Percentiles rank a stretch among this genome's conserved stretches.
Conservation (phyloP, 2,329 filamentous ascomycete species). For the Aspergillus ochraceoroseus region DNA sequence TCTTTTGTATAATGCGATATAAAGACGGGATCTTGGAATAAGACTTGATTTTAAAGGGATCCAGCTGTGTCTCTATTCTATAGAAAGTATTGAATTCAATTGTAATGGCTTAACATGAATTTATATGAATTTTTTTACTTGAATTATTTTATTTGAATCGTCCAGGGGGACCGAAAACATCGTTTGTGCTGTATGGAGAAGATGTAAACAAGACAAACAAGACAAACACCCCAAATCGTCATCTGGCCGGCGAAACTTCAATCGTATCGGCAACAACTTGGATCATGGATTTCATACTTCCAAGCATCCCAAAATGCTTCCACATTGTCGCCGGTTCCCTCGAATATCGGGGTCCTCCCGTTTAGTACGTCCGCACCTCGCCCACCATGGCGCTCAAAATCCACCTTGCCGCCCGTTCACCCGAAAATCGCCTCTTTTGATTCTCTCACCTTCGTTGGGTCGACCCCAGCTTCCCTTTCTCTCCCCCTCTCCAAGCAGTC, state of each 20-base stretch:
- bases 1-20: conserved; percentile 20
- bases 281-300: too few species aligned
- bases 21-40: conserved; percentile 16
- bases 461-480: conserved; percentile 65
- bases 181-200: not conserved
- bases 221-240: not conserved
- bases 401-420: conserved; percentile 52
- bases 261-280: too few species aligned
- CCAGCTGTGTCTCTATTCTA: too few species aligned
- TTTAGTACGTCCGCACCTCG: conserved; percentile 35
- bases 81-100: conserved; percentile 21
- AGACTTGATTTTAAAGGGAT: conserved; percentile 12
- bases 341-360: conserved; percentile 41
- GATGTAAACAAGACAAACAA: conserved; percentile 24
- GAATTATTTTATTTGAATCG: not conserved
- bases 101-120: conserved; percentile 23
- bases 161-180: not conserved
- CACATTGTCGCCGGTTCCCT: conserved; percentile 32
- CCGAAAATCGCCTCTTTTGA: conserved; percentile 51
- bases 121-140: conserved; percentile 8
- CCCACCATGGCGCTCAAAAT: conserved; percentile 15
- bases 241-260: too few species aligned
- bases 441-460: conserved; percentile 47
- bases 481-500: conserved; percentile 49
- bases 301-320: conserved; percentile 27